Evolutionary conservation across 306 rosid species (phyloP), one percentile per base, ranked within the genome.

Genomic region (Abrus pulchellus): DNA sequence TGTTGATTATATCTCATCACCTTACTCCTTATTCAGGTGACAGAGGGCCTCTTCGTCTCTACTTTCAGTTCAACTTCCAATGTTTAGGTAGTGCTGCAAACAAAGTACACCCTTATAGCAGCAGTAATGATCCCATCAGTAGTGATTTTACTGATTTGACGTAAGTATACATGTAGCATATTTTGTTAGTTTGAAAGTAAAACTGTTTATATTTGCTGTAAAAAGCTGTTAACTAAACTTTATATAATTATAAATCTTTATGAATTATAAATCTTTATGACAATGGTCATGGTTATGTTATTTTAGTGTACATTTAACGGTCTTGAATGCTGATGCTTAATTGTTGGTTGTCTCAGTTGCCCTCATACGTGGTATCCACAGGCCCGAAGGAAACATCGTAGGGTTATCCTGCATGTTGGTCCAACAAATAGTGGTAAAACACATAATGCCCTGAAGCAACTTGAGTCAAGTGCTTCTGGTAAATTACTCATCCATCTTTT

Each of bases 351-450:
- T 78, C 75, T 76, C 72, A 95, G 99, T 65, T 62, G 80, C 78
- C 99, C 99, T 79, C 99, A 93, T 85, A 87, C 97, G 13, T 93
- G 99, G 99, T 95, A 93, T 86, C 96, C 99, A 55, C 85, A 82
- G 54, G 99, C 99, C 57, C 86, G 97, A 74, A 84, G 54, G 86
- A 93, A 91, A 87, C 89, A 45, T 29, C 93, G 98, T 65, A 93
- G 80, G 89, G 86, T 95, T 80, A 43, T 95, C 87, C 80, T 95
- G 88, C 98, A 95, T 88, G 90, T 95, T 87, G 99, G 99, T 87
- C 97, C 98, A 56, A 95, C 96, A 28, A 93, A 95, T 83, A 93
- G 99, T 70, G 99, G 99, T 74, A 95, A 95, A 89, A 95, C 99
- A 3, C 61, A 93, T 85, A 85, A 91, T 80, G 99, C 97, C 88